These are phyloP conservation scores for Tuber melanosporum DNA, from an alignment of 495 filamentous ascomycete genomes.

Conservation along the genomic window DNA sequence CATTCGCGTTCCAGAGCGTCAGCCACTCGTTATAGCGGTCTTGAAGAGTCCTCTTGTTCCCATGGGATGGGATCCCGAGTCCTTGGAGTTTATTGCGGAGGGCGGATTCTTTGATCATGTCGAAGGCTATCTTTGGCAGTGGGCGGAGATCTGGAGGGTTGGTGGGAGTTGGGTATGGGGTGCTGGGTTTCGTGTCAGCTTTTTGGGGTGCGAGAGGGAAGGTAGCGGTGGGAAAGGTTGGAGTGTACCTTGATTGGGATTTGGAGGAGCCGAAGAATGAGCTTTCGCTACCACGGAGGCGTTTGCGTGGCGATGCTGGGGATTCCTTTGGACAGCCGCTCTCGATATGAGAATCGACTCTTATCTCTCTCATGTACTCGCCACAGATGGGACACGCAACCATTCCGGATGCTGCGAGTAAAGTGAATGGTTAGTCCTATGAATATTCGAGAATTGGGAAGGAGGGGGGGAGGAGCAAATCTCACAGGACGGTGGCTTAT, in stretches of 20 bases:
- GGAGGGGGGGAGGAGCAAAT: not conserved
- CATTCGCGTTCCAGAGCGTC: slow-evolving; percentile 94
- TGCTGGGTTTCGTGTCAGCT: slow-evolving; percentile 56
- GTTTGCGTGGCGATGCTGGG: slow-evolving; percentile 32
- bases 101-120: slow-evolving; percentile 64
- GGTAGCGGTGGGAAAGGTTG: slow-evolving; percentile 50
- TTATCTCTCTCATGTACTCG: slow-evolving; percentile 64
- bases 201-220: slow-evolving; percentile 45
- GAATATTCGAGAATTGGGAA: not conserved
- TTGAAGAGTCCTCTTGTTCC: slow-evolving; percentile 61
- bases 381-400: slow-evolving; percentile 77
- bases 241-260: slow-evolving; percentile 13
- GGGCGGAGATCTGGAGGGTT: slow-evolving; percentile 42
- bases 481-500: slow-evolving; percentile 20
- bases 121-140: slow-evolving; percentile 72
- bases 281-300: slow-evolving; percentile 31
- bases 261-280: slow-evolving; percentile 18
- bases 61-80: slow-evolving; percentile 68
- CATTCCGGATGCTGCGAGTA: slow-evolving; percentile 59
- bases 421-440: slow-evolving; percentile 7
- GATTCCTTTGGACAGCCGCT: slow-evolving; percentile 46
- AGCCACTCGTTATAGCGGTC: slow-evolving; percentile 86
- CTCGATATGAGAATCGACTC: slow-evolving; percentile 77
- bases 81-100: slow-evolving; percentile 76
- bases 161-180: not conserved